These are phyloP conservation scores for Tolypocladium amazonense DNA, from an alignment of 2,329 filamentous ascomycete genomes.

Conservation along the genomic window DNA sequence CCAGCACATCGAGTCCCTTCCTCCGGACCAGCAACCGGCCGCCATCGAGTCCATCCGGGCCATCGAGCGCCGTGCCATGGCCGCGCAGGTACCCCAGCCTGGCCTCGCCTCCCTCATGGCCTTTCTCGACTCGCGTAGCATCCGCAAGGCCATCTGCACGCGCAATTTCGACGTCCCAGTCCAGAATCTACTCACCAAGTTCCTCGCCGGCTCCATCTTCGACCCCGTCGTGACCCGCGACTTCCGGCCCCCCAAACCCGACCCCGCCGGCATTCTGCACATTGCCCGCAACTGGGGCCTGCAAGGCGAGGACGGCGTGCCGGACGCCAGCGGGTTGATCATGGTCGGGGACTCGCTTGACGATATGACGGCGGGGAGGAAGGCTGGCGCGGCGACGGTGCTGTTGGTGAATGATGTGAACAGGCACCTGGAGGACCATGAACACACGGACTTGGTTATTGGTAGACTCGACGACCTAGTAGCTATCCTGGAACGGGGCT, in stretches of 20 bases:
- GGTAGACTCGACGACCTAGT: slow-evolving; percentile 65
- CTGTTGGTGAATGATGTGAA: slow-evolving; percentile 80
- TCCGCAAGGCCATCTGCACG: slow-evolving; percentile 83
- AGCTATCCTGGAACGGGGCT: slow-evolving; percentile 63
- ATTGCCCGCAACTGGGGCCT: slow-evolving; percentile 72
- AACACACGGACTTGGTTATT: slow-evolving; percentile 69
- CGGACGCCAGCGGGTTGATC: slow-evolving; percentile 39
- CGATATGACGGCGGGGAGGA: slow-evolving; percentile 80
- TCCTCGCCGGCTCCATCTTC: slow-evolving; percentile 59
- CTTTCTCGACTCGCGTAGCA: slow-evolving; percentile 57
- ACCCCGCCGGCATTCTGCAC: slow-evolving; percentile 78
- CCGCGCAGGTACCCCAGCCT: slow-evolving; percentile 66
- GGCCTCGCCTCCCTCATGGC: slow-evolving; percentile 70
- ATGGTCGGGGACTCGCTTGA: slow-evolving; percentile 78
- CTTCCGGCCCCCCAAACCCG: slow-evolving; percentile 74
- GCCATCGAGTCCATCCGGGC: slow-evolving; percentile 65
- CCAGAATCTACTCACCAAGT: slow-evolving; percentile 61
- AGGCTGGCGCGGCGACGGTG: slow-evolving; percentile 83
- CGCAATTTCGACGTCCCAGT: slow-evolving; percentile 85
- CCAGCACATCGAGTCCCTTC: slow-evolving; percentile 70
- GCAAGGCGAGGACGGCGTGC: slow-evolving; percentile 11
- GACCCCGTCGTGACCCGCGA: slow-evolving; percentile 75
- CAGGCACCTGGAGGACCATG: slow-evolving; percentile 53
- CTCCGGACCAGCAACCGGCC: slow-evolving; percentile 42
- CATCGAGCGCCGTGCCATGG: slow-evolving; percentile 78